These are phyloP conservation scores for Acorus calamus DNA, from an alignment of 106 monocot species.

Conservation along the genomic window DNA sequence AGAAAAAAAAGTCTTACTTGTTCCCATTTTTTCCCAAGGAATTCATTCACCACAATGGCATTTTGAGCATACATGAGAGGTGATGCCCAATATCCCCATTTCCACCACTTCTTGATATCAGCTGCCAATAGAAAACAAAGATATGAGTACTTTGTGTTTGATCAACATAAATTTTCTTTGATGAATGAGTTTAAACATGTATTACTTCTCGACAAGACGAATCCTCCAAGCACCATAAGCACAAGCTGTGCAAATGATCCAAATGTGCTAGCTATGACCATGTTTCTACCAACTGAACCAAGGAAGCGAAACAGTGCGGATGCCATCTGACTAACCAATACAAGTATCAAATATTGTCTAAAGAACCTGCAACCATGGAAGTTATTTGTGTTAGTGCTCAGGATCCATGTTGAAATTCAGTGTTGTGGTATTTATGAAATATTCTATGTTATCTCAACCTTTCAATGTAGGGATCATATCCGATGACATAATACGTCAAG, in stretches of 20 bases:
- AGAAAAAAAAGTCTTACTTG: slow-evolving; percentile 17
- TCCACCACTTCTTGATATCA: slow-evolving; percentile 59
- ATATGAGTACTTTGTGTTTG: not conserved
- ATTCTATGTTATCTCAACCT: slow-evolving; percentile 20
- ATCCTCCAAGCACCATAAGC: slow-evolving; percentile 58
- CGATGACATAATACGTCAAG: slow-evolving; percentile 63
- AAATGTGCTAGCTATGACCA: slow-evolving; percentile 64
- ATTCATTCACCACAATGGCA: slow-evolving; percentile 50
- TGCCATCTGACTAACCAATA: slow-evolving; percentile 51
- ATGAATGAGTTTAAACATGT: not conserved
- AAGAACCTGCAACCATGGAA: slow-evolving; percentile 38
- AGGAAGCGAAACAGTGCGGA: slow-evolving; percentile 46
- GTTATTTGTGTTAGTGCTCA: too few relatives aligned
- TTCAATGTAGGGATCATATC: slow-evolving; percentile 43
- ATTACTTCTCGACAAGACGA: slow-evolving; percentile 48
- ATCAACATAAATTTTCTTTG: not conserved
- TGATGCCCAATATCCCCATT: slow-evolving; percentile 71
- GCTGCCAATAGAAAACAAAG: slow-evolving; percentile 20
- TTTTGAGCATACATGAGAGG: slow-evolving; percentile 67
- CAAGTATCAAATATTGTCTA: slow-evolving; percentile 46
- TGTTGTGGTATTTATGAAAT: not conserved
- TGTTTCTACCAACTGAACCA: slow-evolving; percentile 37
- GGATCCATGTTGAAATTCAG: too few relatives aligned
- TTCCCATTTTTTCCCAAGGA: slow-evolving; percentile 52
- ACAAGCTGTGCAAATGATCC: slow-evolving; percentile 53